Evolutionary conservation across 441 rosid genomes (phyloP), one percentile per base, ranked within the genome.

Genomic region (Aleurites moluccanus): DNA sequence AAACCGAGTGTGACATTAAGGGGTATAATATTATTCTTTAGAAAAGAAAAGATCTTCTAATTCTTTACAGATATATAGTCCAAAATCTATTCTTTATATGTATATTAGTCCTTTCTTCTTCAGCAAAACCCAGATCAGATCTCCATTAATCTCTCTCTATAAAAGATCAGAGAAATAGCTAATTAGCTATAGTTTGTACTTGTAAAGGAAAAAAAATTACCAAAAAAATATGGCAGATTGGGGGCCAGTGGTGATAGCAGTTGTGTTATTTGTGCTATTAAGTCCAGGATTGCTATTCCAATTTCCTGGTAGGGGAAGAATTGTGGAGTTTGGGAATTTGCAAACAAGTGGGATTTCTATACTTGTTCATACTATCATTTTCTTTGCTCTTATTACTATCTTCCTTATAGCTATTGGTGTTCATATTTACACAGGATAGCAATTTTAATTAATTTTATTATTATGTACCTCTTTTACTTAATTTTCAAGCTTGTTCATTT

Each of bases 211-310:
- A 21, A 23, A 25, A 13, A 16, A 53, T 4, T 3, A n/a, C 8
- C 21, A 55, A 21, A 35, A 18, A 35, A 61, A 86, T 15, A 49
- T 89, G 91, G 83, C 91, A 4, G 96, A 93, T 60, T 94, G 97
- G 97, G 97, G 91, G 73, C 87, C 98, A 0, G 90, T 91, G 18
- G 76, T 88, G 9, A 86, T 88, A 10, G 88, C 98, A 0, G 91
- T 80, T 61, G 86, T 69, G 62, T 62, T 93, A 64, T 94, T 94
- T 88, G 86, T 94, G 78, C 82, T 94, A 52, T 75, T 94, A 53
- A 90, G 95, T n/a, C 97, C 97, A 27, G 97, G 98, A 9, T 78
- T 91, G 78, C 72, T 92, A 65, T 87, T 90, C 78, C 98, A 94
- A 84, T 23, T 94, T 67, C 98, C 97, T 0, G 91, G 88, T 1